Percentiles rank a stretch among this genome's conserved stretches.
phyloP scores from a whole-genome alignment of 2,329 filamentous ascomycete species.

The Ploettnerulaceae sp. region DNA sequence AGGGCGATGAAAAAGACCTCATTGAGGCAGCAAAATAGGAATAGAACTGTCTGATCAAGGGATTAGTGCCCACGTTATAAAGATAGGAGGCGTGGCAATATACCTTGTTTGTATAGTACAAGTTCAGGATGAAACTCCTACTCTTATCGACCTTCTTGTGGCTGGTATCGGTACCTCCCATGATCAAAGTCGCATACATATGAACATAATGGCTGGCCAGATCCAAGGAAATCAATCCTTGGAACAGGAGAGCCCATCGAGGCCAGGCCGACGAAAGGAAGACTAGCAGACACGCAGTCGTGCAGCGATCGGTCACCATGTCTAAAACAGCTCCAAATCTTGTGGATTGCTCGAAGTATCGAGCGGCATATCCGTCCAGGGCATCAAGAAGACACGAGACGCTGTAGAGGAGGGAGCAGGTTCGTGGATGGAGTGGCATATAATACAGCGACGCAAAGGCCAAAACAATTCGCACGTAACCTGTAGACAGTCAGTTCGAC shows the following conservation, averaged over 20 bases:
- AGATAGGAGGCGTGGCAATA: slow-evolving; percentile 34
- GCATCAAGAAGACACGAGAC: slow-evolving; percentile 94
- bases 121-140: slow-evolving; percentile 82
- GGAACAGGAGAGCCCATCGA: slow-evolving; percentile 89
- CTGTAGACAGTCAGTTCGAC: slow-evolving; percentile 40
- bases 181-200: slow-evolving; percentile 92
- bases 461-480: slow-evolving; percentile 72
- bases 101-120: slow-evolving; percentile 98
- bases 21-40: slow-evolving; percentile 84
- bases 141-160: slow-evolving; percentile 93
- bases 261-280: slow-evolving; percentile 95
- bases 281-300: slow-evolving; percentile 88
- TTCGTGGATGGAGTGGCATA: slow-evolving; percentile 97
- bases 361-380: slow-evolving; percentile 89
- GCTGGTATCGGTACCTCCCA: slow-evolving; percentile 72
- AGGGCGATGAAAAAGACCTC: slow-evolving; percentile 98
- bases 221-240: slow-evolving; percentile 86
- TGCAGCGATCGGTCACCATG: slow-evolving; percentile 99
- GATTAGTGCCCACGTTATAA: slow-evolving; percentile 9
- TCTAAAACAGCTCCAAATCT: slow-evolving; percentile 95
- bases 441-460: slow-evolving; percentile 93
- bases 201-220: slow-evolving; percentile 97
- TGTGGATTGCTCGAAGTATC: slow-evolving; percentile 82
- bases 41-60: slow-evolving; percentile 71
- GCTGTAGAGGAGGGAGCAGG: slow-evolving; percentile 86